Conservation (phyloP, 2,329 filamentous ascomycete genomes). For the Calonectria montana region DNA sequence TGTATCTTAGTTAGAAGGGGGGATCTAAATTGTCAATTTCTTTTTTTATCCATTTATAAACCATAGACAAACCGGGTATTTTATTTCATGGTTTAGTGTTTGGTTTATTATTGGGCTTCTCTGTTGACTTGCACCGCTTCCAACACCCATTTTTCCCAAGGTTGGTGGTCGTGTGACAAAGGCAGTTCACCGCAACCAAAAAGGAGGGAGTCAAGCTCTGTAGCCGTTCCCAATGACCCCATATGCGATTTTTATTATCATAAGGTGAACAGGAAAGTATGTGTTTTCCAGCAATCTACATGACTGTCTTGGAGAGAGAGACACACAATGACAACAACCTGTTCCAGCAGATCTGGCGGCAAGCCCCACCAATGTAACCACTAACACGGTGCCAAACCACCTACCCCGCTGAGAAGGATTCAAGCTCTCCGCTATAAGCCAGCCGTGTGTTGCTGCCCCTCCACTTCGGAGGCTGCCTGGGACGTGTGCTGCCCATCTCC, state of each 20-base stretch:
- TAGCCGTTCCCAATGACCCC: no score
- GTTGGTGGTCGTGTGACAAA: no score
- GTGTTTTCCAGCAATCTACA: not conserved
- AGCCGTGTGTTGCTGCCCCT: constrained; percentile 17
- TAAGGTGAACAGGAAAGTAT: not conserved
- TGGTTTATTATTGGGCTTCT: no score
- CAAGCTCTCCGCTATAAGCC: constrained; percentile 16
- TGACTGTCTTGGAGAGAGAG: not conserved
- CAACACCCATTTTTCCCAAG: no score
- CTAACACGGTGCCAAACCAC: not conserved
- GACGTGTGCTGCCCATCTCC: constrained; percentile 10
- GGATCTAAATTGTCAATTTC: no score
- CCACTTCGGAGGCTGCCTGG: constrained; percentile 9
- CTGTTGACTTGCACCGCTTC: no score
- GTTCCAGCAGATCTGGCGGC: not conserved
- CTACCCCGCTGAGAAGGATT: constrained; percentile 16
- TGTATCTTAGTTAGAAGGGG: no score
- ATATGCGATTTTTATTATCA: no score
- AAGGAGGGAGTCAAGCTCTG: no score
- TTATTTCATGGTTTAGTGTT: no score
- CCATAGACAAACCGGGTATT: no score
- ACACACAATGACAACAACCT: not conserved
- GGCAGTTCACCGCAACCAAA: not conserved
- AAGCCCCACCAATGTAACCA: not conserved
- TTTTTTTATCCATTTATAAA: no score